A percentile compares a stretch with the other conserved stretches of the same genome.
Conservation (phyloP, 805 yeast genomes). For the Yarrowia sp. region DNA sequence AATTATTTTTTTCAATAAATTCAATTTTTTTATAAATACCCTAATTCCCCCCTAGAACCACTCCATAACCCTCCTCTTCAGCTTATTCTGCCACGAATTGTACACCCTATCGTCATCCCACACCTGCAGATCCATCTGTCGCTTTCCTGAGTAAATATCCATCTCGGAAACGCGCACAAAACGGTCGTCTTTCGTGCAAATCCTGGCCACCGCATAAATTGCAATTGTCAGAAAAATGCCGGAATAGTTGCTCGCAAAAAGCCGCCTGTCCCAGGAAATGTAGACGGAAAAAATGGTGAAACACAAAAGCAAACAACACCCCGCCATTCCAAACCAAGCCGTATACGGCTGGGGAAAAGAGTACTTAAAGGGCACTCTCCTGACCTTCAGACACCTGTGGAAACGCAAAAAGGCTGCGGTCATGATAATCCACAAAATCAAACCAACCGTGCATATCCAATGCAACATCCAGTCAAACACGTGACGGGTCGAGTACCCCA, state of each 20-base stretch:
- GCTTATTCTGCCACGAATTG: slow-evolving; percentile 30
- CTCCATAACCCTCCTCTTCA: slow-evolving; percentile 26
- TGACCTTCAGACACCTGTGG: slow-evolving; percentile 62
- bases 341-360: slow-evolving; percentile 61
- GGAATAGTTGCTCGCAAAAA: slow-evolving; percentile 71
- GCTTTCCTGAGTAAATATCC: slow-evolving; percentile 82
- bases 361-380: slow-evolving; percentile 61
- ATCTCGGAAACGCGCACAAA: slow-evolving; percentile 72
- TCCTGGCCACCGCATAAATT: slow-evolving; percentile 62
- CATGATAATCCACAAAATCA: slow-evolving; percentile 81
- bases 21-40: background rate
- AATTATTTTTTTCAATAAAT: no score
- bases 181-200: slow-evolving; percentile 58
- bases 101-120: slow-evolving; percentile 74
- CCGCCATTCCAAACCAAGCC: slow-evolving; percentile 67
- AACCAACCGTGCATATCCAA: slow-evolving; percentile 74
- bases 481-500: slow-evolving; percentile 61
- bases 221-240: slow-evolving; percentile 61
- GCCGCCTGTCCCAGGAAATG: slow-evolving; percentile 64
- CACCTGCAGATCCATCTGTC: slow-evolving; percentile 78
- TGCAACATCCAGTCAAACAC: slow-evolving; percentile 73
- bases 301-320: slow-evolving; percentile 59
- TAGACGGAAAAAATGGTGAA: slow-evolving; percentile 71
- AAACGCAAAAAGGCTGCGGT: slow-evolving; percentile 69
- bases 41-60: background rate